phyloP scores from a whole-genome alignment of 306 rosid species.

The Castanopsis chinensis region DNA sequence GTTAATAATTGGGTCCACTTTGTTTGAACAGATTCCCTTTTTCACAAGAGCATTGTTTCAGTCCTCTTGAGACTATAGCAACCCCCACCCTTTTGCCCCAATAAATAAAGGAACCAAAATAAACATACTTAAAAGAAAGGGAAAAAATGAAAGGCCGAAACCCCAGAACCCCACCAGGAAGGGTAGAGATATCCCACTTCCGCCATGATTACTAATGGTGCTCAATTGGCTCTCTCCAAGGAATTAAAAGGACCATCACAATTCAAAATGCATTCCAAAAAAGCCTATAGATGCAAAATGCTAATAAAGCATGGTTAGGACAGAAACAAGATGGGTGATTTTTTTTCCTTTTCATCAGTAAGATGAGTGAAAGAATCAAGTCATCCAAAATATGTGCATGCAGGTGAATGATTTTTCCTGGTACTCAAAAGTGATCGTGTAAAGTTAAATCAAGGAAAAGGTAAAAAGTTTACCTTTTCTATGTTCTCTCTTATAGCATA shows the following conservation, averaged over 20 bases:
- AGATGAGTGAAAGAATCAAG: not conserved
- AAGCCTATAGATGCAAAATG: not conserved
- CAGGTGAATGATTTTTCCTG: not conserved
- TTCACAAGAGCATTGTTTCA: too few species aligned
- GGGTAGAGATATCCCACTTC: not conserved
- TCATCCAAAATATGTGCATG: not conserved
- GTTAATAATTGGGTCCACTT: not conserved
- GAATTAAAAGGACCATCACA: not conserved
- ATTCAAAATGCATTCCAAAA: not conserved
- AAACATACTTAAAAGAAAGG: not conserved
- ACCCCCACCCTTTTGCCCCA: not conserved
- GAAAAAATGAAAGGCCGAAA: not conserved
- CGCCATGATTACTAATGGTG: not conserved
- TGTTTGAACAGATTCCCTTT: not conserved
- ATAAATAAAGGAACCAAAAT: not conserved
- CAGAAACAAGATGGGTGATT: not conserved
- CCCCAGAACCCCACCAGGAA: not conserved
- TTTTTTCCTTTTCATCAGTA: not conserved
- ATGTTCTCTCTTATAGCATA: conserved; percentile 66
- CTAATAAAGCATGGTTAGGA: too few species aligned
- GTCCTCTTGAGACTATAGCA: too few species aligned
- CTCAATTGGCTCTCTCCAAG: not conserved
- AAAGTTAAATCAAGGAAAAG: not conserved
- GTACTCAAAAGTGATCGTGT: not conserved
- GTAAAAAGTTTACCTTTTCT: conserved; percentile 40